Base-by-base conservation (phyloP, 1,284 basidiomycete species). In the Tylopilus sp. region DNA sequence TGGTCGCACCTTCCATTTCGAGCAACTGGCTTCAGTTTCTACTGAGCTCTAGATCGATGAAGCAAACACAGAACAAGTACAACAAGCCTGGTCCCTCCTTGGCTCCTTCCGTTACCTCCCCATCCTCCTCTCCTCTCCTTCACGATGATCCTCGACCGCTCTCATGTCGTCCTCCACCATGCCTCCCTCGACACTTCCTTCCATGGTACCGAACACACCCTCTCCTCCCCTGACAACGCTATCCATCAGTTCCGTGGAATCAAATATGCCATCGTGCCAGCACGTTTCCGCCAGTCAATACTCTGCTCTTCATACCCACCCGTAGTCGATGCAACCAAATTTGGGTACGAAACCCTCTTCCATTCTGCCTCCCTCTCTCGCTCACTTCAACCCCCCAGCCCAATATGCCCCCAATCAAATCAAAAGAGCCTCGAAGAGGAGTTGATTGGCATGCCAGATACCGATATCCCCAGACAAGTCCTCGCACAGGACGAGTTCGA, bases 211-310 rank as follows among this genome's bases (percentile, higher is more conserved):
- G 71, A 78, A 33, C 86, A 87, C 62, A 56, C 73, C 10, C 53
- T 78, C 18, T 86, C 86, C 4, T 76, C 79, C 1, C 64, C 73
- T 18, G 75, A 77, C 40, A 63, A 69, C 0, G 73, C 72, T n/a
- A 73, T 89, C 51, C 78, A 82, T 57, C 86, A 88, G 61, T 89
- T 78, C 58, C 76, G 80, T 26, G 86, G 86, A 28, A 81, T 89
- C 59, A 86, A 86, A 67, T 89, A 88, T 58, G 86, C 83, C 28
- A 73, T 72, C 19, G 73, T 88, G n/a, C 83, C 84, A 21, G 80
- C 78, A 28, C 82, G 86, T 43, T 89, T 89, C 61, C 79, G 84
- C 44, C 85, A 82, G 64, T 86, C 86, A 1, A 74, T 72, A 51
- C 69, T 88, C 36, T 75, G 70, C 59, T 75, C 76, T 11, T 67